Evolutionary conservation across 495 filamentous ascomycete species (phyloP).

Genomic region (Amniculicola lignicola): DNA sequence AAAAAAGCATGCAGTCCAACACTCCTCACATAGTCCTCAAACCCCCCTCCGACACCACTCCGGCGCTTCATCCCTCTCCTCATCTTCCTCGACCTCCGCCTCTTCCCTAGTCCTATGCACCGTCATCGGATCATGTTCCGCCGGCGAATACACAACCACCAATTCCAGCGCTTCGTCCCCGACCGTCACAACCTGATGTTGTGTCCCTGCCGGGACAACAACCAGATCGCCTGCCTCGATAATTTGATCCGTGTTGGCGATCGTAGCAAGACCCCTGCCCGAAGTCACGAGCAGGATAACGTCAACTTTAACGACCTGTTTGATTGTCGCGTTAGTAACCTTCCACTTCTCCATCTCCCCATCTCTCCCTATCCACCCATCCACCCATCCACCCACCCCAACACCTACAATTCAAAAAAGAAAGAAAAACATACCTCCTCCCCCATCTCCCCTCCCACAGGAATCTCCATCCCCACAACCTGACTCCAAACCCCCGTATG

Average conservation of each 20-base stretch:
- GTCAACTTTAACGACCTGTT: slow-evolving; percentile 54
- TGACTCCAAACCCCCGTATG: slow-evolving; percentile 63
- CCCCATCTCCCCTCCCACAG: slow-evolving; percentile 62
- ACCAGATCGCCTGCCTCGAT: slow-evolving; percentile 60
- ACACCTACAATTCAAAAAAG: too few species aligned
- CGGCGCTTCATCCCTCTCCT: slow-evolving; percentile 59
- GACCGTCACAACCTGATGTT: slow-evolving; percentile 65
- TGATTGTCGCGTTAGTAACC: not conserved
- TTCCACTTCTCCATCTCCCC: not conserved
- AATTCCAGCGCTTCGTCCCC: slow-evolving; percentile 53
- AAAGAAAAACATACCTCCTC: slow-evolving; percentile 50
- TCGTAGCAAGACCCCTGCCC: slow-evolving; percentile 55
- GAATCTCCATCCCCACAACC: slow-evolving; percentile 62
- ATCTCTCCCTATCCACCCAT: too few species aligned
- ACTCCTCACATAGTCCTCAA: too few species aligned
- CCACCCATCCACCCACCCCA: too few species aligned
- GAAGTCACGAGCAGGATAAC: slow-evolving; percentile 64
- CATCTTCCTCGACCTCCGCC: slow-evolving; percentile 59
- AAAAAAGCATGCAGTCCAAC: too few species aligned
- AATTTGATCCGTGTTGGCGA: slow-evolving; percentile 57
- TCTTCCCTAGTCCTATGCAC: slow-evolving; percentile 62
- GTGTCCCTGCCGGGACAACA: slow-evolving; percentile 62
- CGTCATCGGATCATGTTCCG: slow-evolving; percentile 56
- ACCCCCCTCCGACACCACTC: slow-evolving; percentile 56
- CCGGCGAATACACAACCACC: slow-evolving; percentile 61